A percentile compares a stretch with the other conserved stretches of the same genome.
Conservation (phyloP, 2,329 filamentous ascomycete species). For the Bipolaris bicolor region DNA sequence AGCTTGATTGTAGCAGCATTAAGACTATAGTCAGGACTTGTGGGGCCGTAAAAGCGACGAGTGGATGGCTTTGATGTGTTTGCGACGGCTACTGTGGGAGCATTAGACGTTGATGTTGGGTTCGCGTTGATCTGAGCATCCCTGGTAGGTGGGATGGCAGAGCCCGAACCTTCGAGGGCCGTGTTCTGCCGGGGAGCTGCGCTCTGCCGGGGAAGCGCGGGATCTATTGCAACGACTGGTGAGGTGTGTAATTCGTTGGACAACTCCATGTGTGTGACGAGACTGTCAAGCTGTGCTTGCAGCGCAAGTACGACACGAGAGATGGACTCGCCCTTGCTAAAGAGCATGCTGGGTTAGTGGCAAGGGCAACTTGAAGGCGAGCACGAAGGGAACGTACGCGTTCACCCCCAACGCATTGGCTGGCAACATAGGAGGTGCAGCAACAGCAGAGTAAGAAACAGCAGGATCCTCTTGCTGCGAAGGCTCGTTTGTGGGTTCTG, state of each 20-base stretch:
- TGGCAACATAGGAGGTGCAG: background rate
- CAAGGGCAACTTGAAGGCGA: background rate
- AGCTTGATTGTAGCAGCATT: conserved; percentile 1
- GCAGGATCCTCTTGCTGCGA: background rate
- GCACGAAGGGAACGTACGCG: background rate
- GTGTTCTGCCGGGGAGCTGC: background rate
- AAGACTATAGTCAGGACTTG: conserved; percentile 1
- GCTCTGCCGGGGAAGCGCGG: background rate
- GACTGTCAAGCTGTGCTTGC: background rate
- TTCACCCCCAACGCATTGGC: background rate
- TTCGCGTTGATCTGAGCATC: background rate
- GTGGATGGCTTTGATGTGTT: background rate
- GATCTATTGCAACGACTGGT: background rate
- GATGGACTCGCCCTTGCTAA: background rate
- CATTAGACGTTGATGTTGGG: background rate
- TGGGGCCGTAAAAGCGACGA: background rate
- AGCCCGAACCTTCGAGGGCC: background rate
- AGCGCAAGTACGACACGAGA: background rate
- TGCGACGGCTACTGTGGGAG: background rate
- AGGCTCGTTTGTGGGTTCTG: background rate
- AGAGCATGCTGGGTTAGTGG: background rate
- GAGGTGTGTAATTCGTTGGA: background rate
- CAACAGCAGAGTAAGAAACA: background rate
- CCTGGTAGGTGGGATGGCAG: background rate
- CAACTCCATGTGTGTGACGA: background rate